Percentiles rank a stretch among this genome's conserved stretches.
These are phyloP conservation scores for Begonia loranthoides DNA, from an alignment of 306 rosid species.

Conservation along the genomic window DNA sequence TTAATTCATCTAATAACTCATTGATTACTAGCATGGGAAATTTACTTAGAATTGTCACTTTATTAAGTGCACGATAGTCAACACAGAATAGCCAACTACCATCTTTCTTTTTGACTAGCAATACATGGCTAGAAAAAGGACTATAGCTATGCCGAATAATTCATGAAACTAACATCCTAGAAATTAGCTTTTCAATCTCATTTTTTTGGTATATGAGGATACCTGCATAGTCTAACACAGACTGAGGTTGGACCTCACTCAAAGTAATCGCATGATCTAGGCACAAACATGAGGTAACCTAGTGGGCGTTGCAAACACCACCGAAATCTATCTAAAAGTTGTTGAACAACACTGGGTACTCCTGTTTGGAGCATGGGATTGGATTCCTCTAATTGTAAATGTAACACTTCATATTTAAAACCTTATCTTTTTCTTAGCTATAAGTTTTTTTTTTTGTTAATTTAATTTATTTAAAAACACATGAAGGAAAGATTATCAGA, in stretches of 20 bases:
- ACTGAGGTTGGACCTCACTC: rapidly evolving
- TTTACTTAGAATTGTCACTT: neutral
- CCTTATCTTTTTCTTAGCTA: too few relatives aligned
- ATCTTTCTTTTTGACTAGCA: too few relatives aligned
- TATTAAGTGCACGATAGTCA: neutral
- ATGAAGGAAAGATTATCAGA: too few relatives aligned
- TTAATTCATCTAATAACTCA: neutral
- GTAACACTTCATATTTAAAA: too few relatives aligned
- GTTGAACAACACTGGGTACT: neutral
- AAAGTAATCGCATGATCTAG: neutral
- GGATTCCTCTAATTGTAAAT: neutral
- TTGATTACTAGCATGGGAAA: neutral
- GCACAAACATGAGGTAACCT: neutral
- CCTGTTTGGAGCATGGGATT: neutral
- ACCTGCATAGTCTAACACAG: neutral
- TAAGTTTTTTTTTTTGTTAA: too few relatives aligned
- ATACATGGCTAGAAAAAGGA: neutral
- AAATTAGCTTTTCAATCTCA: neutral
- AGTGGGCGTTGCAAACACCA: neutral
- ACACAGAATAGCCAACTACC: neutral
- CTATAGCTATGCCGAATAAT: neutral
- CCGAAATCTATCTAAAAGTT: neutral
- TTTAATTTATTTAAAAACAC: too few relatives aligned
- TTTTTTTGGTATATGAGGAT: neutral
- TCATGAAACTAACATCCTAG: neutral